These are phyloP conservation scores for Mediolabrus comicus DNA, from an alignment of 108 stramenopile species.

Conservation along the genomic window DNA sequence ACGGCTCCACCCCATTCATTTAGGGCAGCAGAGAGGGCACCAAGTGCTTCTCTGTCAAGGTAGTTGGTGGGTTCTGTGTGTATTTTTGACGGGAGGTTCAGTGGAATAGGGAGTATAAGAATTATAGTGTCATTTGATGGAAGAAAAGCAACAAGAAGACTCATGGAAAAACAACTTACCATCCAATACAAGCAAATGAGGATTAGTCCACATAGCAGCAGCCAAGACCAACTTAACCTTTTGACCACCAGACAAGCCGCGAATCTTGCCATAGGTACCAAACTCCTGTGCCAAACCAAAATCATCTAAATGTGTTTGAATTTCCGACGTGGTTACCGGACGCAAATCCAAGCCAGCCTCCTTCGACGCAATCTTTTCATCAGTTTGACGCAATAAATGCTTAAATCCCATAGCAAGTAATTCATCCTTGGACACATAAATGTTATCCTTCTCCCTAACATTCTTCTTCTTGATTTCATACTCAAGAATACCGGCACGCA, in stretches of 20 bases:
- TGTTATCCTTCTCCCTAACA: constrained; percentile 90
- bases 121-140: too few species aligned
- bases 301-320: constrained; percentile 94
- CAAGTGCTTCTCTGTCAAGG: constrained; percentile 96
- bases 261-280: constrained; percentile 96
- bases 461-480: constrained; percentile 94
- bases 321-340: constrained; percentile 88
- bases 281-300: constrained; percentile 97
- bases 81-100: not conserved
- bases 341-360: constrained; percentile 93
- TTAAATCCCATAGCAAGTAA: constrained; percentile 86
- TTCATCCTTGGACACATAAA: constrained; percentile 85
- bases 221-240: constrained; percentile 98
- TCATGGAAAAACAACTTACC: not conserved
- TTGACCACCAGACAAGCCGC: constrained; percentile 94
- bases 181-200: constrained; percentile 94
- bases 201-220: constrained; percentile 98
- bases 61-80: constrained; percentile 99
- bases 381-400: constrained; percentile 83
- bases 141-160: too few species aligned
- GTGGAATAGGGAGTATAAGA: not conserved
- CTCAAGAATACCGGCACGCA: constrained; percentile 85
- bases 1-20: constrained; percentile 97
- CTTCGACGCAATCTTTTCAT: constrained; percentile 94
- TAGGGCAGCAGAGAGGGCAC: constrained; percentile 90